phyloP scores from a whole-genome alignment of 352 stramenopile genomes.

The Plasmopara viticola region DNA sequence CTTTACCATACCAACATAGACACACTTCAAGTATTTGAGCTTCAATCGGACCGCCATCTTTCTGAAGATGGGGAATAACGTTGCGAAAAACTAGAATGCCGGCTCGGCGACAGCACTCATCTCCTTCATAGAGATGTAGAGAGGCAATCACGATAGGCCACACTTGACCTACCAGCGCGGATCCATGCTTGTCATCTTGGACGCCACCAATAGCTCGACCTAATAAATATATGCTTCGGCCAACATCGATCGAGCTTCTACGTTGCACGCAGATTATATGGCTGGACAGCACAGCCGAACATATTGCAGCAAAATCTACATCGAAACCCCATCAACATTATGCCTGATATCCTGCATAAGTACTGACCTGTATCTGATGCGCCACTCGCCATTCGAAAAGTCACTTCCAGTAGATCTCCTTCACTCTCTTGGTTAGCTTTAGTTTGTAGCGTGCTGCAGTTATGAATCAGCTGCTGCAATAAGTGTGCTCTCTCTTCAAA shows the following conservation, averaged over 20 bases:
- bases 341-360: neutral
- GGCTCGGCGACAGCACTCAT: constrained; percentile 25
- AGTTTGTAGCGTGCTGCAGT: constrained; percentile 14
- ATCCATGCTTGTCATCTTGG: constrained; percentile 23
- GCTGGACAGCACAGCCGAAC: constrained; percentile 37
- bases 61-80: constrained; percentile 24
- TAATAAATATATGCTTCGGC: constrained; percentile 35
- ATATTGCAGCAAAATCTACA: constrained; percentile 49
- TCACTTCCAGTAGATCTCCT: constrained; percentile 59
- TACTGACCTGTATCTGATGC: constrained; percentile 41
- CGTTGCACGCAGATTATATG: constrained; percentile 30
- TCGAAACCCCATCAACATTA: constrained; percentile 1
- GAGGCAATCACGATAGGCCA: constrained; percentile 41
- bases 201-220: constrained; percentile 50
- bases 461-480: constrained; percentile 26
- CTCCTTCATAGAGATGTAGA: constrained; percentile 24
- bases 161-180: constrained; percentile 35
- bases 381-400: constrained; percentile 43
- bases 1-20: constrained; percentile 39
- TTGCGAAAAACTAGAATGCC: constrained; percentile 51
- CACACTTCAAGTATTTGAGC: constrained; percentile 35
- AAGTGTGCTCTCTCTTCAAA: constrained; percentile 41
- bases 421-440: constrained; percentile 17
- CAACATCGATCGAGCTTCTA: constrained; percentile 20
- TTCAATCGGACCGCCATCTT: constrained; percentile 21